phyloP scores from a whole-genome alignment of 2,329 filamentous ascomycete genomes.

The Aspergillus sp. region DNA sequence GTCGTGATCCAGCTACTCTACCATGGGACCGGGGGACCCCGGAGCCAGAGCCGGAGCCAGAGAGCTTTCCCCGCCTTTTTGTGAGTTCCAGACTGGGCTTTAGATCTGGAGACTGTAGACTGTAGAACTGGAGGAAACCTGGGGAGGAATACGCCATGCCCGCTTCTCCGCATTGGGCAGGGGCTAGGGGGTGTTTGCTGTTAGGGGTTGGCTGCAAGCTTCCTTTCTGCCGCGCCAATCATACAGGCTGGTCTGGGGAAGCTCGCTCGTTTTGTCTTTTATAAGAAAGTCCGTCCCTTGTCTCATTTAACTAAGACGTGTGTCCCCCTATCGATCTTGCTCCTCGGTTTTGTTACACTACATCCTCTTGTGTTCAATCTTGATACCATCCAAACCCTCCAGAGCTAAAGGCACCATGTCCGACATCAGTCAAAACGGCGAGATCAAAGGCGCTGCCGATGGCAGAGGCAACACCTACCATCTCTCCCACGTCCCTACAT shows the following conservation, averaged over 20 bases:
- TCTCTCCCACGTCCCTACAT: slow-evolving; percentile 19
- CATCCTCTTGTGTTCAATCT: neutral
- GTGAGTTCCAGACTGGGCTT: neutral
- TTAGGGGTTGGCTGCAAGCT: neutral
- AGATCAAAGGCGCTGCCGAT: slow-evolving; percentile 1
- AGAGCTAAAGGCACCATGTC: neutral
- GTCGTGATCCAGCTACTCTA: neutral
- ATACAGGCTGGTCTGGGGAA: neutral
- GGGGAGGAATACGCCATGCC: neutral
- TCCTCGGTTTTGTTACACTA: neutral
- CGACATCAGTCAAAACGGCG: slow-evolving; percentile 7
- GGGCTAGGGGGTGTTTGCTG: neutral
- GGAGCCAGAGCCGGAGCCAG: no score
- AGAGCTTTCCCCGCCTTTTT: neutral
- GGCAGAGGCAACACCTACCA: neutral
- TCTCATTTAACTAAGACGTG: neutral
- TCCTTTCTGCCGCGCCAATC: neutral
- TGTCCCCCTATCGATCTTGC: neutral
- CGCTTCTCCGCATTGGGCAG: neutral
- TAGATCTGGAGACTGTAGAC: neutral
- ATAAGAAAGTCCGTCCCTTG: neutral
- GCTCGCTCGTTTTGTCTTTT: neutral
- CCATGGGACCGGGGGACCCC: neutral
- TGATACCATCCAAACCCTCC: neutral
- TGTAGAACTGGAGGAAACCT: neutral